These are phyloP conservation scores for Coelastrella sp. DNA, from an alignment of 139 green algal genomes.

Conservation along the genomic window DNA sequence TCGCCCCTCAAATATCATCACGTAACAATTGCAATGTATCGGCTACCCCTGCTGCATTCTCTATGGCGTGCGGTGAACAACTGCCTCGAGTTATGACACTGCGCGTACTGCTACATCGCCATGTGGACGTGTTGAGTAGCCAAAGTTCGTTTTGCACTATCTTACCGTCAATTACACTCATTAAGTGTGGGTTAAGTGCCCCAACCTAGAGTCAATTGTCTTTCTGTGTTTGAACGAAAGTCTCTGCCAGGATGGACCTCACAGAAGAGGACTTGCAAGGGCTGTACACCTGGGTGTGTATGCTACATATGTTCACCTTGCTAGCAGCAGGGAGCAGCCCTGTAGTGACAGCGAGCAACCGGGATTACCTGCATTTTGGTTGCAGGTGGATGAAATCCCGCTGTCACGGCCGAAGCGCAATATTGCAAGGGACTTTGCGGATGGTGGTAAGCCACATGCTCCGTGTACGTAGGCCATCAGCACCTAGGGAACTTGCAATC, in stretches of 20 bases:
- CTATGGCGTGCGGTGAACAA: too few species aligned
- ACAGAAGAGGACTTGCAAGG: slow-evolving; percentile 82
- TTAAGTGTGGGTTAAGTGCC: too few species aligned
- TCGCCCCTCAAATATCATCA: too few species aligned
- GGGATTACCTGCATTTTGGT: background rate
- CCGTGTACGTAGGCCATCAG: background rate
- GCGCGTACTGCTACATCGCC: background rate
- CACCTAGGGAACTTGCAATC: background rate
- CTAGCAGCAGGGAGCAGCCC: background rate
- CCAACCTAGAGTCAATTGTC: background rate
- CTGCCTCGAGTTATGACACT: background rate
- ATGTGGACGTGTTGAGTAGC: too few species aligned
- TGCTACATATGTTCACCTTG: background rate
- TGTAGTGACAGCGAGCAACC: background rate
- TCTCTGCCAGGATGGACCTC: slow-evolving; percentile 69
- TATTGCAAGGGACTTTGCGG: slow-evolving; percentile 93
- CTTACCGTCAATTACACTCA: too few species aligned
- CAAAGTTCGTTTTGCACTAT: too few species aligned
- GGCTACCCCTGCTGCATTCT: too few species aligned
- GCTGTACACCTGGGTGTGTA: slow-evolving; percentile 87
- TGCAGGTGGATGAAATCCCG: slow-evolving; percentile 90
- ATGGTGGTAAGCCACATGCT: slow-evolving; percentile 77
- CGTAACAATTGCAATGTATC: too few species aligned
- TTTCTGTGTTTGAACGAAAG: background rate
- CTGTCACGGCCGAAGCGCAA: slow-evolving; percentile 90